These are phyloP conservation scores for Penicillium sp. DNA, from an alignment of 2,329 filamentous ascomycete genomes.

Conservation along the genomic window DNA sequence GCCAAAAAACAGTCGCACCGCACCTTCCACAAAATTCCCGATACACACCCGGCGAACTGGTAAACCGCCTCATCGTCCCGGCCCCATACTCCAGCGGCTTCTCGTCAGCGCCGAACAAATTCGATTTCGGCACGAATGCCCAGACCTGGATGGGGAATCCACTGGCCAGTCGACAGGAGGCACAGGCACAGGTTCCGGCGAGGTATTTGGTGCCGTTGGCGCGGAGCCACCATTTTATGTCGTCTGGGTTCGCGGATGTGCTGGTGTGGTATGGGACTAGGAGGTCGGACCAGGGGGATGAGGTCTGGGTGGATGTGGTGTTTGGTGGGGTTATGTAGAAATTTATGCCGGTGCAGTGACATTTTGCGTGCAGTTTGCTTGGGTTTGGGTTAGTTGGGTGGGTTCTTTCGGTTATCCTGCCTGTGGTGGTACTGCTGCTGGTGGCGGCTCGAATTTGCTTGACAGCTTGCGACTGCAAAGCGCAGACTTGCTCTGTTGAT, in stretches of 20 bases:
- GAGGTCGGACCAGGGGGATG: constrained; percentile 59
- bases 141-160: constrained; percentile 69
- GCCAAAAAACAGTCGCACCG: constrained; percentile 69
- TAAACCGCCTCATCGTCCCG: constrained; percentile 57
- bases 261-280: constrained; percentile 52
- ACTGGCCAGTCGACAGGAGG: constrained; percentile 62
- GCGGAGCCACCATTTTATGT: constrained; percentile 66
- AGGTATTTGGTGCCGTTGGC: constrained; percentile 56
- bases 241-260: constrained; percentile 49
- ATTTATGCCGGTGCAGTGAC: constrained; percentile 60
- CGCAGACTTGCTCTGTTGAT: constrained; percentile 22
- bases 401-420: no score
- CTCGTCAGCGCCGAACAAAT: constrained; percentile 55
- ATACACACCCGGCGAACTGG: constrained; percentile 57
- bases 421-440: no score
- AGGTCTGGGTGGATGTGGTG: constrained; percentile 47
- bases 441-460: no score
- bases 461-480: no score
- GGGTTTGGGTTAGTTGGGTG: no score
- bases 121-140: constrained; percentile 66
- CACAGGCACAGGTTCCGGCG: constrained; percentile 65
- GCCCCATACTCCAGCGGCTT: constrained; percentile 39
- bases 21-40: constrained; percentile 67
- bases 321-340: constrained; percentile 64
- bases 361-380: constrained; percentile 49